Base-by-base conservation (phyloP, 768 basidiomycete species). In the Calocera viscosa region DNA sequence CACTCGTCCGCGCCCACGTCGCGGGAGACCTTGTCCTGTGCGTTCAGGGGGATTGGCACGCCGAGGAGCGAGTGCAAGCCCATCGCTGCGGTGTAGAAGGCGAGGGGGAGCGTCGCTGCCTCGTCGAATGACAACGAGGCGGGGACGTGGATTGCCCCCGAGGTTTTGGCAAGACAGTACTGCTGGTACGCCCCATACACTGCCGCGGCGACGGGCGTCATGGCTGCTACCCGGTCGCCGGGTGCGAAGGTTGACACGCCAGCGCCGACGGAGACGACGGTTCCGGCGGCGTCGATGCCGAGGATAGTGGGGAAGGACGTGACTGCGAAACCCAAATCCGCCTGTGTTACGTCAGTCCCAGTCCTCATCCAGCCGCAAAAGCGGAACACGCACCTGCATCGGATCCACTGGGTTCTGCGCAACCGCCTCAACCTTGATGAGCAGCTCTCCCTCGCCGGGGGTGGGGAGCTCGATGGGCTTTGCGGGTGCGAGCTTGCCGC, bases 371-470 rank as follows among this genome's bases (percentile, higher is more conserved):
- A 49, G n/a, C n/a, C n/a, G 24, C 8, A 24, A 24, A 19, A 47
- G 53, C 7, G 22, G 53, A 60, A 32, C 14, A 60, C 53, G 53
- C 30, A 60, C 53, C 63, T 69, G 68, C 22, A 82, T 82, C 73
- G 81, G 81, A 67, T 85, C 84, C 14, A 79, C 77, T 1, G 84
- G 84, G 68, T 84, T 84, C 63, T 84, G 73, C 2, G 80, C 78
- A 0, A 80, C 77, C 3, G 83, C 63, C 26, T 68, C 60, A 17
- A 71, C 67, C 16, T 53, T 22, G 34, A 69, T 12, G 41, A 69
- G 67, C 10, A 69, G 22, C 49, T 69, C 68, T 8, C 38, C 63
- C 33, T 49, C 24, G 11, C 30, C 35, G 30, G 68, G 68, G 30
- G 32, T 63, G 32, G 67, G 43, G 28, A 64, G 43, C 14, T 69